Evolutionary conservation across 768 basidiomycete genomes (phyloP).

Genomic region (Scleroderma citrinum): DNA sequence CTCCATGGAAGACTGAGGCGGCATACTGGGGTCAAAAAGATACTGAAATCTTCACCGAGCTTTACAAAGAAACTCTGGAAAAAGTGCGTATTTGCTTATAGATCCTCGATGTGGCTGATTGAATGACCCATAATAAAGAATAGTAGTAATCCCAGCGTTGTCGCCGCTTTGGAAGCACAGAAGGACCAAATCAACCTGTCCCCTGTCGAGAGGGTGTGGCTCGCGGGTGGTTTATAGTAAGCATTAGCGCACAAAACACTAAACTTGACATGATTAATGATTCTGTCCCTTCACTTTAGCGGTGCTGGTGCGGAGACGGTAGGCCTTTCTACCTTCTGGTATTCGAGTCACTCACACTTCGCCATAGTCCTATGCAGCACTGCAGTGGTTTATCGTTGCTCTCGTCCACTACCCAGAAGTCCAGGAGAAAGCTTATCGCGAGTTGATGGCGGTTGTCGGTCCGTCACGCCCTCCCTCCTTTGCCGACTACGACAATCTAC

Average conservation of each 20-base stretch:
- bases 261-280: neutral
- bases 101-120: too few species aligned
- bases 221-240: conserved; percentile 11
- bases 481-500: conserved; percentile 3
- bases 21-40: conserved; percentile 18
- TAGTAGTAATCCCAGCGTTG: conserved; percentile 4
- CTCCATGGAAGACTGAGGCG: conserved; percentile 25
- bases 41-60: conserved; percentile 16
- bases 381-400: conserved; percentile 17
- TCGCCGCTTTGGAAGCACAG: conserved; percentile 6
- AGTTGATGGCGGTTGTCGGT: conserved; percentile 23
- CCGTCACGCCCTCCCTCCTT: conserved; percentile 13
- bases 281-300: too few species aligned
- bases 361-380: conserved; percentile 3
- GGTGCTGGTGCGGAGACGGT: too few species aligned
- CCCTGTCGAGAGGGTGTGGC: conserved; percentile 12
- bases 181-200: conserved; percentile 4
- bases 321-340: too few species aligned
- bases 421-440: conserved; percentile 18
- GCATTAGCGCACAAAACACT: neutral
- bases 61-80: conserved; percentile 9
- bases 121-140: neutral
- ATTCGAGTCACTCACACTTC: neutral
- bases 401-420: conserved; percentile 23
- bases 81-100: conserved; percentile 1